Base-by-base conservation (phyloP, 352 stramenopile genomes). In the Phytophthora idaei region DNA sequence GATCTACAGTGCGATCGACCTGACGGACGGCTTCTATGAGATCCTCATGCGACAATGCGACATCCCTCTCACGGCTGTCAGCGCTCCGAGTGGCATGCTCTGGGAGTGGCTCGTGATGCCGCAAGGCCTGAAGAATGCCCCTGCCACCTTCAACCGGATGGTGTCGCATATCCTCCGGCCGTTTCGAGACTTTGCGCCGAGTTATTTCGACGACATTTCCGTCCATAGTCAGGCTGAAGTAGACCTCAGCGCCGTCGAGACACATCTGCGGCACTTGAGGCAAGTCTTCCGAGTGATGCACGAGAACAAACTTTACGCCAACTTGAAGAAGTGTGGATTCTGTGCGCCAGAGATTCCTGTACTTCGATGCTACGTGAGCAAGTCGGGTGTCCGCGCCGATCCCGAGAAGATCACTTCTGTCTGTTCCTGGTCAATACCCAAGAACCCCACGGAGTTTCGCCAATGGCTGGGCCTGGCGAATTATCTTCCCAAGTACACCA, bases 401-500 rank as follows among this genome's bases (percentile, higher is more conserved):
- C 54, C 46, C 1, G 57, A 68, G 15, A 75, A 69, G 31, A 14
- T 75, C n/a, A n/a, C n/a, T n/a, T n/a, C n/a, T n/a, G n/a, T n/a
- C n/a, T n/a, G n/a, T n/a, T n/a, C n/a, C n/a, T n/a, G n/a, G n/a
- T n/a, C n/a, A n/a, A n/a, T n/a, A n/a, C n/a, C n/a, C n/a, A n/a
- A n/a, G n/a, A n/a, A n/a, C n/a, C n/a, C n/a, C n/a, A n/a, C n/a
- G n/a, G n/a, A n/a, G n/a, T n/a, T n/a, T n/a, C n/a, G n/a, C n/a
- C n/a, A n/a, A n/a, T n/a, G n/a, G n/a, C n/a, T n/a, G n/a, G n/a
- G n/a, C n/a, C n/a, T n/a, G n/a, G 1, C 58, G 0, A 76, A 70
- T 31, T 74, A 76, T 46, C n/a, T 76, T 1, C 57, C 69, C 29
- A 64, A 61, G 39, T 74, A 80, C 57, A 42, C 55, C 3, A 45